Evolutionary conservation across 2,329 filamentous ascomycete species (phyloP), one percentile per base, ranked within the genome.

Genomic region (Teratosphaeriaceae sp.): DNA sequence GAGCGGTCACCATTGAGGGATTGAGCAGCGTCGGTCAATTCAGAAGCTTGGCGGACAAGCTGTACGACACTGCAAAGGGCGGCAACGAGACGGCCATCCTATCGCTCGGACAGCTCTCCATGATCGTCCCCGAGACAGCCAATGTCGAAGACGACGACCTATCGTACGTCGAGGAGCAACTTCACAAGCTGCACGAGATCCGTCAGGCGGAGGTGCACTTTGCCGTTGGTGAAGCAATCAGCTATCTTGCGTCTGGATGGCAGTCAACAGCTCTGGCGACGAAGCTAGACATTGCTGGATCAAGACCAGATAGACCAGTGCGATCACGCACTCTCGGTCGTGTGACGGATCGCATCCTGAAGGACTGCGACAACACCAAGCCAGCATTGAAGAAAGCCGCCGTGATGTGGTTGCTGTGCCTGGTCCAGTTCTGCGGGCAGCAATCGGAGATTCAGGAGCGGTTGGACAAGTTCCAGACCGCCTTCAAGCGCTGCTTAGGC

Each of bases 321-420:
- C 52, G 62, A 35, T 47, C 40, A 48, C 49, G 45, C 55, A 62
- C 74, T 40, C 66, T 84, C 20, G 66, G 67, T 7, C 65, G 69
- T 0, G 72, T 86, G 1, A 68, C 94, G 4, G 77, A 85, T 46
- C 88, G 83, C 58, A 75, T 94, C 2, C 72, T 97, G 36, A 68
- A 70, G 2, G 84, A 92, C 56, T 92, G 85, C 67, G 83, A 84
- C 55, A 80, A 83, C 7, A 88, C 87, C 0, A 96, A 96, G 58
- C 92, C 92, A 1, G 85, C 88, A 0, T 71, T 96, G 3, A 82
- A 88, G 54, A 95, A 95, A 61, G 88, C 90, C 2, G 90, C 89
- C 0, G 88, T 88, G 0, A 94, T 98, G 54, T 97, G 92, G 92
- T 75, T 97, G 0, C 82, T 97, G 46, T 94, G 85, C 57, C 68